Evolutionary conservation across 257 asterid genomes (phyloP).

Genomic region (Gardenia jasminoides): DNA sequence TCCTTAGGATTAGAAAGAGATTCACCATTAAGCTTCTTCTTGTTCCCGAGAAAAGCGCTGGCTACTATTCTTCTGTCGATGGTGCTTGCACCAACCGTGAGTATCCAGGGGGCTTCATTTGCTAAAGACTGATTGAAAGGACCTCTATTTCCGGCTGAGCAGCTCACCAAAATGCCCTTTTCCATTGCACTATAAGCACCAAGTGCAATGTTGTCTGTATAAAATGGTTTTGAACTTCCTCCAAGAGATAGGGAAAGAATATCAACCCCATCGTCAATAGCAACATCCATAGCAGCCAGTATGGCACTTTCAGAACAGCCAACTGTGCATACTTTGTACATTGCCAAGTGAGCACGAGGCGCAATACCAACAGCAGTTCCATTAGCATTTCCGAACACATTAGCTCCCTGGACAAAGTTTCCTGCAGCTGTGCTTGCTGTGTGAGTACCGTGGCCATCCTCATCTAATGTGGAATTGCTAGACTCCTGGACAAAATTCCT

Average conservation of each 20-base stretch:
- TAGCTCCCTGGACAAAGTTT: slow-evolving; percentile 15
- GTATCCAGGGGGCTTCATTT: slow-evolving; percentile 23
- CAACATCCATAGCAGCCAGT: slow-evolving; percentile 20
- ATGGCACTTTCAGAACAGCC: slow-evolving; percentile 18
- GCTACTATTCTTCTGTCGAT: slow-evolving; percentile 11
- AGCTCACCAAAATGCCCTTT: slow-evolving; percentile 15
- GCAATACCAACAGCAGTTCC: slow-evolving; percentile 20
- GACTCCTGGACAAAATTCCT: neutral
- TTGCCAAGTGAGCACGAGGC: slow-evolving; percentile 22
- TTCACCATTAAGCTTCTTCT: slow-evolving; percentile 6
- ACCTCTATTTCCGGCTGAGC: slow-evolving; percentile 17
- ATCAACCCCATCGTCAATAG: slow-evolving; percentile 19
- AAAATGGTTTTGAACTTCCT: slow-evolving; percentile 3
- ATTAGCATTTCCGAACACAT: slow-evolving; percentile 17
- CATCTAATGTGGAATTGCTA: neutral
- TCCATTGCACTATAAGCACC: slow-evolving; percentile 16
- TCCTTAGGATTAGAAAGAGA: slow-evolving; percentile 11
- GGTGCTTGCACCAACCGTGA: slow-evolving; percentile 21
- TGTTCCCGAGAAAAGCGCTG: slow-evolving; percentile 16
- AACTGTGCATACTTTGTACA: slow-evolving; percentile 4
- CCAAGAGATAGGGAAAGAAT: slow-evolving; percentile 13
- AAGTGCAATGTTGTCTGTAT: slow-evolving; percentile 6
- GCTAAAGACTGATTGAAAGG: neutral
- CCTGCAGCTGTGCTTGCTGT: slow-evolving; percentile 26
- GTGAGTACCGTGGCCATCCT: slow-evolving; percentile 17